Base-by-base conservation (phyloP, 2,329 filamentous ascomycete genomes). In the Penicillium sp. region DNA sequence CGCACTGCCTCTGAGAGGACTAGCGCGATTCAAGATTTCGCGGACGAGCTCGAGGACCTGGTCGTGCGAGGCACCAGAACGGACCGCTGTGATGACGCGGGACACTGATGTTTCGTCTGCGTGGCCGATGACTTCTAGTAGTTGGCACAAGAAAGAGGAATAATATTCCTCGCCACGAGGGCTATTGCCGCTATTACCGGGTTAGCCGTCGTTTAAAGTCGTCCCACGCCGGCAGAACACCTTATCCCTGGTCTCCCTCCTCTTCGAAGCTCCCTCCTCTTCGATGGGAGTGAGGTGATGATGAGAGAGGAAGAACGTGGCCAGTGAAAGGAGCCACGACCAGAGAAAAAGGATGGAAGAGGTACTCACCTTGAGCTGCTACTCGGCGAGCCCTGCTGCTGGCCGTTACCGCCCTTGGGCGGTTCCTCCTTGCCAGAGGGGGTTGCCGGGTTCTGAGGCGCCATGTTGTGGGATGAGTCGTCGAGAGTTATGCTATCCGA, bases 31-130 rank as follows among this genome's bases (percentile, higher is more conserved):
- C 26, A 46, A 46, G 10, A 55, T 23, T 24, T 54, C 53, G 17
- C 60, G 53, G 41, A 70, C 41, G 4, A 49, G 47, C 6, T 49
- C 44, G 34, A 62, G 60, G 13, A 70, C 66, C 13, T 66, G 54
- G 39, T 59, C 44, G 9, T 67, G 53, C 6, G 67, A 66, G 7
- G 63, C 66, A 15, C 66, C 65, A 12, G 65, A 59, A 26, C 66
- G 68, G 34, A 70, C 67, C 18, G 59, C 43, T 21, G 57, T 49
- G 37, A 70, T 49, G 44, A 70, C 37, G 23, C 42, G 60, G 15
- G 55, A 40, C 4, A 70, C 58, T 1, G 55, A 46, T n/a, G 56
- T 59, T 34, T 61, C 56, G 17, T 65, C 55, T 27, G 55, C 58
- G 4, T 62, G 51, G 13, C 58, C 57, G 36, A 70, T 57, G 21